phyloP scores from a whole-genome alignment of 352 stramenopile species.

The Phytophthora colocasiae region DNA sequence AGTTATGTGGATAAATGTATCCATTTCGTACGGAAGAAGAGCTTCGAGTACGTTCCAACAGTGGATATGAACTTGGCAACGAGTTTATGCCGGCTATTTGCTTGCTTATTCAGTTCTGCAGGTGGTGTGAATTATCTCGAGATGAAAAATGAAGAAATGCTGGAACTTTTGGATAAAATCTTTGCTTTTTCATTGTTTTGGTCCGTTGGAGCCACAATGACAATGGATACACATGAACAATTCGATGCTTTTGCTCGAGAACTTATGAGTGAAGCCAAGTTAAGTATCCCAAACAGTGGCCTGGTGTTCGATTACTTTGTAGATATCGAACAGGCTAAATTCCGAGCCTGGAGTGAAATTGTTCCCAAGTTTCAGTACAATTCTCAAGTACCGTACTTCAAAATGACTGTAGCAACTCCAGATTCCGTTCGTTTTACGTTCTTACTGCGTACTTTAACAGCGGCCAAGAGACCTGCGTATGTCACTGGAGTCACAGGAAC shows the following conservation, averaged over 20 bases:
- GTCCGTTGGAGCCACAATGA: slow-evolving; percentile 90
- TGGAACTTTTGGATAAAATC: slow-evolving; percentile 72
- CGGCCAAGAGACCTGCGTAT: slow-evolving; percentile 84
- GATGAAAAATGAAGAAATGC: slow-evolving; percentile 50
- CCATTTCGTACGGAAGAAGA: slow-evolving; percentile 79
- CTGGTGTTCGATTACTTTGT: slow-evolving; percentile 91
- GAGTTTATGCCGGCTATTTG: slow-evolving; percentile 88
- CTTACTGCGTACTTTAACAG: slow-evolving; percentile 57
- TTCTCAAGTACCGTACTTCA: slow-evolving; percentile 64
- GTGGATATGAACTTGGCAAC: slow-evolving; percentile 91
- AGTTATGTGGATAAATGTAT: slow-evolving; percentile 77
- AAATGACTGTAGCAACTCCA: slow-evolving; percentile 83
- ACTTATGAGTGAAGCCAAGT: slow-evolving; percentile 52
- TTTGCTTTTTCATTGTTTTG: slow-evolving; percentile 94
- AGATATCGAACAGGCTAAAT: slow-evolving; percentile 56
- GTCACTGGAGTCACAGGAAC: slow-evolving; percentile 91
- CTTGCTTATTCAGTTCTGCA: slow-evolving; percentile 75
- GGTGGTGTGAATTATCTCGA: slow-evolving; percentile 26
- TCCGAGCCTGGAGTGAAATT: slow-evolving; percentile 66
- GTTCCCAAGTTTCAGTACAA: slow-evolving; percentile 80
- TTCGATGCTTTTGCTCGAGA: slow-evolving; percentile 87
- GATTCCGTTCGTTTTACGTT: slow-evolving; percentile 80
- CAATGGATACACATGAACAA: slow-evolving; percentile 65
- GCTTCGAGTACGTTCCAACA: slow-evolving; percentile 87
- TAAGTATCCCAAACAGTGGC: slow-evolving; percentile 65